Evolutionary conservation across 2,329 filamentous ascomycete species (phyloP).

Genomic region (Aureobasidium pullulans): DNA sequence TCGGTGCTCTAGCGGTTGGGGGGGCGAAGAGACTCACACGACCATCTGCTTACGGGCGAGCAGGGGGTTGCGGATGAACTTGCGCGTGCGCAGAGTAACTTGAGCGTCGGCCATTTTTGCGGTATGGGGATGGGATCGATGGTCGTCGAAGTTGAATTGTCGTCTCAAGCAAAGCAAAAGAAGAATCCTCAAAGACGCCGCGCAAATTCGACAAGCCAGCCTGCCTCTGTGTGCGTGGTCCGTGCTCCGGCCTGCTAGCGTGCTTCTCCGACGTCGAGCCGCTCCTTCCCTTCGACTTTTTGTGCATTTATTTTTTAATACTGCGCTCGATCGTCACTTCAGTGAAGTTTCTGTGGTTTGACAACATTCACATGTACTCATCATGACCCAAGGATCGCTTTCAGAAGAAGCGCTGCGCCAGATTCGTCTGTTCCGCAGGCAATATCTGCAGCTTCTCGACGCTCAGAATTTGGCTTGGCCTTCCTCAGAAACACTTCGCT

Average conservation of each 20-base stretch:
- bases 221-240: conserved; percentile 1
- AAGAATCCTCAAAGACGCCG: not conserved
- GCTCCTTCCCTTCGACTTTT: not conserved
- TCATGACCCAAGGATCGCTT: not conserved
- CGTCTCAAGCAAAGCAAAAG: conserved; percentile 8
- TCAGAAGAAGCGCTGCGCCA: conserved; percentile 14
- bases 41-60: conserved; percentile 99
- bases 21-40: conserved; percentile 53
- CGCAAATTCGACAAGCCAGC: not conserved
- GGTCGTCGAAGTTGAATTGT: conserved; percentile 5
- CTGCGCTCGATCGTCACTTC: not conserved
- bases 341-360: not conserved
- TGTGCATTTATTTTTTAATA: not conserved
- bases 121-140: conserved; percentile 24
- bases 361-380: not conserved
- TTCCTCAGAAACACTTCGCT: conserved; percentile 48
- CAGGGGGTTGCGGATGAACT: conserved; percentile 99
- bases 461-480: conserved; percentile 57
- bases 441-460: conserved; percentile 73
- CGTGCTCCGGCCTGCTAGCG: not conserved
- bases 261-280: not conserved
- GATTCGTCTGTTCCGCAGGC: conserved; percentile 52
- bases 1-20: conserved; percentile 5
- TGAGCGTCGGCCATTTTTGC: conserved; percentile 78
- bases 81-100: conserved; percentile 74